Percentiles rank a stretch among this genome's conserved stretches.
phyloP scores from a whole-genome alignment of 2,329 filamentous ascomycete genomes.

The Stagonosporopsis tanaceti region DNA sequence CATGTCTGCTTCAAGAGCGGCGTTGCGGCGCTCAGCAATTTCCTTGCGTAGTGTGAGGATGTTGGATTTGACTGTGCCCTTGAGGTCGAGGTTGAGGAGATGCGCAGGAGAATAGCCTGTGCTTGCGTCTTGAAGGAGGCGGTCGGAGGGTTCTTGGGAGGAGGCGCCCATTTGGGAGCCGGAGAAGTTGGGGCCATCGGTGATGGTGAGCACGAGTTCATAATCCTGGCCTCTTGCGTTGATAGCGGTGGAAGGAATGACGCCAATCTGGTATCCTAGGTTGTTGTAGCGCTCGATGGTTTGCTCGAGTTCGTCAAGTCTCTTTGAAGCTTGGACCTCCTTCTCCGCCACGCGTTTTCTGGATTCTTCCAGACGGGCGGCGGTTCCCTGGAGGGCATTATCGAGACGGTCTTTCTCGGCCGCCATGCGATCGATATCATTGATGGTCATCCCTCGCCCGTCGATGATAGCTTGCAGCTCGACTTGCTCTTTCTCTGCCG shows the following conservation, averaged over 20 bases:
- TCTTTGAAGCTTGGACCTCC: conserved; percentile 84
- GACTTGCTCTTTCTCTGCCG: conserved; percentile 78
- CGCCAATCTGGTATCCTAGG: conserved; percentile 87
- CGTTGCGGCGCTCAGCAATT: conserved; percentile 85
- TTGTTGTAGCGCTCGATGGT: conserved; percentile 93
- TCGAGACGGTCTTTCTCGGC: conserved; percentile 93
- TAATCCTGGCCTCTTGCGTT: conserved; percentile 88
- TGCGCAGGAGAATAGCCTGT: conserved; percentile 91
- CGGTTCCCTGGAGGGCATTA: conserved; percentile 80
- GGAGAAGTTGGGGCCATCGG: conserved; percentile 77
- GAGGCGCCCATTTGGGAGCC: conserved; percentile 59
- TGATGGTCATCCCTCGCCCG: conserved; percentile 91
- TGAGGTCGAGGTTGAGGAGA: conserved; percentile 86
- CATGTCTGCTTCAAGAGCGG: conserved; percentile 87
- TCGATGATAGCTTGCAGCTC: conserved; percentile 87
- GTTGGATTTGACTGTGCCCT: conserved; percentile 79
- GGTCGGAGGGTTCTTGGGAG: conserved; percentile 65
- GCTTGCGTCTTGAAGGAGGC: conserved; percentile 80
- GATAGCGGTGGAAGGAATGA: conserved; percentile 83
- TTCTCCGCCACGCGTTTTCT: conserved; percentile 85
- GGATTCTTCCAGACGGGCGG: conserved; percentile 79
- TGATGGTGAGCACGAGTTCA: conserved; percentile 84
- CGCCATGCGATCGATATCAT: conserved; percentile 99
- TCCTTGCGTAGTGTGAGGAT: conserved; percentile 84
- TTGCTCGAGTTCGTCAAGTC: conserved; percentile 90